Conservation (phyloP, 331 rosid genomes). For the Cucumis variabilis region DNA sequence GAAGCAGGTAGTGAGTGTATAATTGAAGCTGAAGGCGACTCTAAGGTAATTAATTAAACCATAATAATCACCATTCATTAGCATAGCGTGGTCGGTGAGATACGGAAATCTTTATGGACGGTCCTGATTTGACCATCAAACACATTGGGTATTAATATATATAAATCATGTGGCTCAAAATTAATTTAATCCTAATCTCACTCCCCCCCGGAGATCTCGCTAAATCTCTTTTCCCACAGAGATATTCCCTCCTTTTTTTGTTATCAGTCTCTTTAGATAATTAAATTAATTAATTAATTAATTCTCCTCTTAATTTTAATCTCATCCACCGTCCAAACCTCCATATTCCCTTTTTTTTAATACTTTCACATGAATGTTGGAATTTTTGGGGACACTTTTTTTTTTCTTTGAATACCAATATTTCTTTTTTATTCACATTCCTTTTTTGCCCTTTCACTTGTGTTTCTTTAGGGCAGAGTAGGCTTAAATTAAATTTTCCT, state of each 20-base stretch:
- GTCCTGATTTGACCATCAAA: conserved; percentile 43
- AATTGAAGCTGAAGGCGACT: neutral
- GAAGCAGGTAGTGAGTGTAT: neutral
- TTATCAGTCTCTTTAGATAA: neutral
- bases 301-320: conserved; percentile 11
- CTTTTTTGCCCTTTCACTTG: neutral
- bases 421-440: neutral
- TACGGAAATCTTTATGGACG: conserved; percentile 64
- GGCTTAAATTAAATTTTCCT: neutral
- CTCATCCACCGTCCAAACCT: conserved; percentile 16
- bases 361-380: conserved; percentile 43
- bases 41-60: neutral
- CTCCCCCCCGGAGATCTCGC: conserved; percentile 45
- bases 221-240: neutral
- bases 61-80: neutral
- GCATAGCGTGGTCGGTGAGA: conserved; percentile 54
- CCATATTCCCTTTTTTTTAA: neutral
- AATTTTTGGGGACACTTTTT: conserved; percentile 38
- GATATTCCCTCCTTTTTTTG: neutral
- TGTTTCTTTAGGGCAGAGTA: neutral
- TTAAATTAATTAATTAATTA: neutral
- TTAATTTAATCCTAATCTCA: conserved; percentile 29
- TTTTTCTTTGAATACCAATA: neutral
- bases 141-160: neutral
- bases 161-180: conserved; percentile 18